Percentiles rank a stretch among this genome's conserved stretches.
Conservation (phyloP, 306 rosid genomes). For the Ormosia semicastrata region DNA sequence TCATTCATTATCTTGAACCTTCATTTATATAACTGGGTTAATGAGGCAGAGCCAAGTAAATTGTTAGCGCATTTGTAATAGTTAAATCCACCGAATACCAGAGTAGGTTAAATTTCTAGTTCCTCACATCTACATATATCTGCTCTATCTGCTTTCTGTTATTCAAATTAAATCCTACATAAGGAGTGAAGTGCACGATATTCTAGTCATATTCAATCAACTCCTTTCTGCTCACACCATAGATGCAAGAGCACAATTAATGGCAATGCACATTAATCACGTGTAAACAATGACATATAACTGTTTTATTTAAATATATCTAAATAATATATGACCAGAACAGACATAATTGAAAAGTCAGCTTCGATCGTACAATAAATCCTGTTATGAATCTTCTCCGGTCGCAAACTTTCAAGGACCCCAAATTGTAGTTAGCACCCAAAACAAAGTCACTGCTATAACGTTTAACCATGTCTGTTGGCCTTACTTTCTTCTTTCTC, state of each 20-base stretch:
- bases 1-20: background rate
- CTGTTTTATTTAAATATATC: background rate
- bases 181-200: background rate
- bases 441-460: background rate
- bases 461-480: background rate
- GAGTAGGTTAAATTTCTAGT: background rate
- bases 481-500: background rate
- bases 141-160: background rate
- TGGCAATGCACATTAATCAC: background rate
- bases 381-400: background rate
- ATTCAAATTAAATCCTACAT: background rate
- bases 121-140: background rate
- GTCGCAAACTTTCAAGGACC: background rate
- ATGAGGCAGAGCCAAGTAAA: background rate
- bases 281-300: background rate
- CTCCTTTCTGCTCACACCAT: background rate
- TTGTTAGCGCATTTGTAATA: background rate
- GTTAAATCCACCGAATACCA: background rate
- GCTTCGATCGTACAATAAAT: background rate
- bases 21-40: background rate
- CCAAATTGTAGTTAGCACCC: background rate
- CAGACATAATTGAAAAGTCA: background rate
- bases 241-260: background rate
- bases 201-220: background rate
- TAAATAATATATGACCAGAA: background rate